These are phyloP conservation scores for Trichoderma parareesei DNA, from an alignment of 495 filamentous ascomycete species.

Conservation along the genomic window DNA sequence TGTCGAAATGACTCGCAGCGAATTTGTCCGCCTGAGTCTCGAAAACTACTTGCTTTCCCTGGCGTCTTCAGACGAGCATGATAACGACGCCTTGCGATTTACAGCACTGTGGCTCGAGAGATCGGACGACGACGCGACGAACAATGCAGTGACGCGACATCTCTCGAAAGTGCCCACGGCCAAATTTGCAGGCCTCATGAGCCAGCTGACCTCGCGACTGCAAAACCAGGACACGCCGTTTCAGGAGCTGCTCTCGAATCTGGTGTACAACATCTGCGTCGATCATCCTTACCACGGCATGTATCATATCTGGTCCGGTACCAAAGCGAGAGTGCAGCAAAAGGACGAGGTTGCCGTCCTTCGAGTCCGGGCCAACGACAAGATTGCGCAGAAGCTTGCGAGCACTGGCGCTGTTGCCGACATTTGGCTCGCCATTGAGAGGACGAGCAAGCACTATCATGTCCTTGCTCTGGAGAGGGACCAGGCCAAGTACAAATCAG, in stretches of 20 bases:
- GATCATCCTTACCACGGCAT: conserved; percentile 95
- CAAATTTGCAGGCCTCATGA: conserved; percentile 91
- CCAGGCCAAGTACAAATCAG: conserved; percentile 51
- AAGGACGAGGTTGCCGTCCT: conserved; percentile 67
- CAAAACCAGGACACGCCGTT: conserved; percentile 61
- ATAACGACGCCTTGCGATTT: conserved; percentile 88
- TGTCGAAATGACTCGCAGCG: conserved; percentile 61
- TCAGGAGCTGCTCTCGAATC: conserved; percentile 59
- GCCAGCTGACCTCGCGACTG: conserved; percentile 86
- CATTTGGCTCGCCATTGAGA: conserved; percentile 60
- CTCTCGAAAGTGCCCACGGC: conserved; percentile 69
- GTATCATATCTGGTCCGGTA: conserved; percentile 86
- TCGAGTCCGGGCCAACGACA: conserved; percentile 61
- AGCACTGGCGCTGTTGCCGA: conserved; percentile 33
- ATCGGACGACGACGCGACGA: conserved; percentile 60
- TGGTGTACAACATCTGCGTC: conserved; percentile 72
- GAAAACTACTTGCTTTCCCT: conserved; percentile 89
- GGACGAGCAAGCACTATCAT: conserved; percentile 66
- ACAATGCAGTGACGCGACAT: conserved; percentile 63
- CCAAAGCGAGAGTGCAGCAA: conserved; percentile 51
- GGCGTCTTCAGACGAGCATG: conserved; percentile 73
- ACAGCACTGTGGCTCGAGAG: conserved; percentile 90
- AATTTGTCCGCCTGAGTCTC: conserved; percentile 78
- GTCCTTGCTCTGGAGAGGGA: conserved; percentile 61
- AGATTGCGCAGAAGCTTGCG: conserved; percentile 51